These are phyloP conservation scores for Monosporascus sp. DNA, from an alignment of 2,329 filamentous ascomycete species.

Conservation along the genomic window DNA sequence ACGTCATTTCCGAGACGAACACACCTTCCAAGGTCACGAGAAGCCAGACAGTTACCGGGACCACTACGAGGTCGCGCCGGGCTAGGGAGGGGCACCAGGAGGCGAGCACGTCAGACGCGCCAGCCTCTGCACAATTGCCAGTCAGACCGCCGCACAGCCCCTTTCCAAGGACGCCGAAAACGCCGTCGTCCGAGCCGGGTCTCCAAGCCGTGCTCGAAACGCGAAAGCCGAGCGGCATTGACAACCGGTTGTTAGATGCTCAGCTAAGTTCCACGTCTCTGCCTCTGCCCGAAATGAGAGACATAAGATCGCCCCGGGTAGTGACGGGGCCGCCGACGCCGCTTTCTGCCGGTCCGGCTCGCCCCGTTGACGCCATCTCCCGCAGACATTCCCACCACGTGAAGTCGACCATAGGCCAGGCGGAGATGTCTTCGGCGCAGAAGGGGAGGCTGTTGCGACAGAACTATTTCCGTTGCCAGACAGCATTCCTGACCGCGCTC, in stretches of 20 bases:
- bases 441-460: conserved; percentile 69
- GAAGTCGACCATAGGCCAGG: conserved; percentile 51
- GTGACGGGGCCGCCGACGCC: conserved; percentile 52
- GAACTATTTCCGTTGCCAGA: conserved; percentile 79
- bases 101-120: conserved; percentile 37
- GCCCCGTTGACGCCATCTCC: conserved; percentile 42
- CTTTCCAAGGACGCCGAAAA: conserved; percentile 5
- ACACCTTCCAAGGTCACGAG: conserved; percentile 48
- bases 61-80: conserved; percentile 45
- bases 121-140: conserved; percentile 7
- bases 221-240: conserved; percentile 42
- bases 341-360: conserved; percentile 47
- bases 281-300: conserved; percentile 56
- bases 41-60: conserved; percentile 60
- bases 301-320: conserved; percentile 47
- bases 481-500: conserved; percentile 72
- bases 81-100: conserved; percentile 40
- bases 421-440: conserved; percentile 58
- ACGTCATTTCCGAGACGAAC: conserved; percentile 54
- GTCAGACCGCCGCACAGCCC: conserved; percentile 9
- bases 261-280: conserved; percentile 63
- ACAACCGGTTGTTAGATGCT: conserved; percentile 50
- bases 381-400: conserved; percentile 57
- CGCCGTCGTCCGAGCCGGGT: conserved; percentile 4
- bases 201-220: conserved; percentile 14